These are phyloP conservation scores for Taxawa tesnikishii DNA, from an alignment of 2,329 filamentous ascomycete genomes.

Conservation along the genomic window DNA sequence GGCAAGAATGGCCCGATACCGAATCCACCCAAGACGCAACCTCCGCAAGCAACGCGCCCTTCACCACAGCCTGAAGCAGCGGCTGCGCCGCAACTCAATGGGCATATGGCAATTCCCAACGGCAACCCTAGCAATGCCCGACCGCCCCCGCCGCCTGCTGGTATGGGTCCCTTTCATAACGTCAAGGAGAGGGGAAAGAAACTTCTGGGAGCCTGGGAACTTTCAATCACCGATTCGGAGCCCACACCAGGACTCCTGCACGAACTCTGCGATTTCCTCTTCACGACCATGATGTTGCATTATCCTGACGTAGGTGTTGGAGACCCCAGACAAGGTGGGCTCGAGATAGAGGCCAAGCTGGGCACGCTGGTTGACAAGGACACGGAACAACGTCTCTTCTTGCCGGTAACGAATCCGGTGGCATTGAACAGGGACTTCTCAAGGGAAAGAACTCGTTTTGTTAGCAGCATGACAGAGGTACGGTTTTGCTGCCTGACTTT, in stretches of 20 bases:
- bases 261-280: slow-evolving; percentile 6
- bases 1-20: slow-evolving; percentile 1
- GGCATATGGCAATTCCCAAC: slow-evolving; percentile 3
- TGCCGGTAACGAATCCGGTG: slow-evolving; percentile 59
- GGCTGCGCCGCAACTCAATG: slow-evolving; percentile 2
- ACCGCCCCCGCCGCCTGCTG: neutral
- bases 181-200: neutral
- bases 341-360: slow-evolving; percentile 92
- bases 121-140: slow-evolving; percentile 1
- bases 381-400: slow-evolving; percentile 53
- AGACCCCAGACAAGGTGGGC: slow-evolving; percentile 51
- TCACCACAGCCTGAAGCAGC: slow-evolving; percentile 1
- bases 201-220: slow-evolving; percentile 8
- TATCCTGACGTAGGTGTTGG: slow-evolving; percentile 41
- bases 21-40: slow-evolving; percentile 2
- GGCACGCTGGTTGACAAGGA: slow-evolving; percentile 67
- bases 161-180: neutral
- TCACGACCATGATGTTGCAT: neutral
- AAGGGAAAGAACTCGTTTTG: slow-evolving; percentile 44
- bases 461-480: slow-evolving; percentile 85
- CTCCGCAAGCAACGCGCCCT: slow-evolving; percentile 1
- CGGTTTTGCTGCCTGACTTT: slow-evolving; percentile 14
- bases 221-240: slow-evolving; percentile 6
- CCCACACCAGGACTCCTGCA: slow-evolving; percentile 1
- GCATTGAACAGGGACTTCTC: slow-evolving; percentile 47